phyloP scores from a whole-genome alignment of 106 monocot genomes.

The Vanilla planifolia region DNA sequence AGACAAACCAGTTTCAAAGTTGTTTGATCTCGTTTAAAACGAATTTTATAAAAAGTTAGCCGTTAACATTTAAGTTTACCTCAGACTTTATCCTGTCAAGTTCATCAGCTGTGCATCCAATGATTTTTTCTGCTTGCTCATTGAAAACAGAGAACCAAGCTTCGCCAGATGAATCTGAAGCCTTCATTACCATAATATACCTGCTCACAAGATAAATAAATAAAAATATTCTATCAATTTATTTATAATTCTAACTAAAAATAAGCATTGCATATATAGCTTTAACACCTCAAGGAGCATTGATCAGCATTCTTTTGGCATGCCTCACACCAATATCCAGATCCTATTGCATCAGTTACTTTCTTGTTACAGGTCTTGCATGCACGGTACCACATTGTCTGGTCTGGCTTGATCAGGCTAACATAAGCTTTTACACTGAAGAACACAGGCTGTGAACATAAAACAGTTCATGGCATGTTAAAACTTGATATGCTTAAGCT shows the following conservation, averaged over 20 bases:
- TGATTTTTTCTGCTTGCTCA: slow-evolving; percentile 89
- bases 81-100: slow-evolving; percentile 77
- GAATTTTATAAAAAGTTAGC: neutral
- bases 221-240: neutral
- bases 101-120: slow-evolving; percentile 91
- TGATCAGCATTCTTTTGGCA: slow-evolving; percentile 88
- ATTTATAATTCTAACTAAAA: neutral
- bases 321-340: slow-evolving; percentile 94
- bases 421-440: slow-evolving; percentile 71
- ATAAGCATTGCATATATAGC: neutral
- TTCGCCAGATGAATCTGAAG: slow-evolving; percentile 78
- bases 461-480: neutral
- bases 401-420: slow-evolving; percentile 83
- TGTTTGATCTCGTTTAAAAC: neutral
- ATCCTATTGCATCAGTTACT: slow-evolving; percentile 78
- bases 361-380: slow-evolving; percentile 98
- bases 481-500: no score
- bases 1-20: no score
- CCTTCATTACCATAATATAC: slow-evolving; percentile 85
- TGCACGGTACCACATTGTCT: slow-evolving; percentile 96
- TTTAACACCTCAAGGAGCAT: slow-evolving; percentile 70
- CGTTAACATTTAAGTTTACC: no score
- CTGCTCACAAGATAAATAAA: slow-evolving; percentile 20
- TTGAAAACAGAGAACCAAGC: slow-evolving; percentile 92
- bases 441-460: slow-evolving; percentile 53